Conservation (phyloP, 1,139 yeast genomes). For the Blastobotrys illinoisensis region DNA sequence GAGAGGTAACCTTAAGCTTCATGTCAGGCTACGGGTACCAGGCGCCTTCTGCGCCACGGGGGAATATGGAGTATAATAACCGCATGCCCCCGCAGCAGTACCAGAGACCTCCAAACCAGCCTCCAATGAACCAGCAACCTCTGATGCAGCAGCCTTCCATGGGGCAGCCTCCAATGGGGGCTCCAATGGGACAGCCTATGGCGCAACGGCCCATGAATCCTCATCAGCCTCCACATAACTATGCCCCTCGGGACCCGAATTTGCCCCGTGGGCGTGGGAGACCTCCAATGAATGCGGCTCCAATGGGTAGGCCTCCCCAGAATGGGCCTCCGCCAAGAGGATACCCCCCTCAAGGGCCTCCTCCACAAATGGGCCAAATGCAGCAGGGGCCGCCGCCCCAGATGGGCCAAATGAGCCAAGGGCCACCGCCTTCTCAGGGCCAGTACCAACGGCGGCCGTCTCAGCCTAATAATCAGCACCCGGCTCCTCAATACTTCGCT, state of each 20-base stretch:
- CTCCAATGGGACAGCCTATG: not conserved
- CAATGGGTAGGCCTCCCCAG: not conserved
- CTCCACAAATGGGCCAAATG: not conserved
- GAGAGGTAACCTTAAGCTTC: not conserved
- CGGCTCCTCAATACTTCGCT: constrained; percentile 2
- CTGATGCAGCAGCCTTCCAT: too few relatives aligned
- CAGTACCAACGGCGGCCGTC: constrained; percentile 3
- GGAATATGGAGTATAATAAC: not conserved
- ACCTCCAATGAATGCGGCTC: not conserved
- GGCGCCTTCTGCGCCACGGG: not conserved
- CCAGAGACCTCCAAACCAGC: not conserved
- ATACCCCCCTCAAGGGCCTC: not conserved
- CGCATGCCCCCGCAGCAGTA: not conserved
- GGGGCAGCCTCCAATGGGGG: not conserved
- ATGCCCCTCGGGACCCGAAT: not conserved
- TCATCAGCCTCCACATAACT: not conserved
- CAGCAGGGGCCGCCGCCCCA: constrained; percentile 3
- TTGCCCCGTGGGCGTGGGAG: not conserved
- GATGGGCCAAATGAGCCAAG: not conserved
- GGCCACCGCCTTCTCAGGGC: constrained; percentile 3
- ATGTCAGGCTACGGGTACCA: not conserved
- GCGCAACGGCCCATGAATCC: not conserved
- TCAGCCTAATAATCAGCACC: constrained; percentile 6
- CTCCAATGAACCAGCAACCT: not conserved
- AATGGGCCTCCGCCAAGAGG: not conserved